Conservation (phyloP, 2,329 filamentous ascomycete genomes). For the Ophiostoma sp. region DNA sequence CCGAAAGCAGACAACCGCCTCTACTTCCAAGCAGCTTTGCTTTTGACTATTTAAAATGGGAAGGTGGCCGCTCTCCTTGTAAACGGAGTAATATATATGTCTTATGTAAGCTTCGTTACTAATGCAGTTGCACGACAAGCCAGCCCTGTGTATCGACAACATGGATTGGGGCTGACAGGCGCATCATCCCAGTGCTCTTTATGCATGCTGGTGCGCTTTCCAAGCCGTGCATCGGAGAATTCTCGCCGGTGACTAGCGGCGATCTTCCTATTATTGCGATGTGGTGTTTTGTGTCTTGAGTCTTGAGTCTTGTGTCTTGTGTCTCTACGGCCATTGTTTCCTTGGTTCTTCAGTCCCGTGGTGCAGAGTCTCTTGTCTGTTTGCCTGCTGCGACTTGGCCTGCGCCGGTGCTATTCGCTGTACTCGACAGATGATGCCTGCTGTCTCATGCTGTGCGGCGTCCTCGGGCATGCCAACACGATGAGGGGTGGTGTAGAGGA, state of each 20-base stretch:
- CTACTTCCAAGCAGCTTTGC: background rate
- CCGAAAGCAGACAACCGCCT: background rate
- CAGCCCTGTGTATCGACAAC: background rate
- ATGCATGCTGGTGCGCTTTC: background rate
- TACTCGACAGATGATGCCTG: background rate
- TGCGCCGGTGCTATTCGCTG: background rate
- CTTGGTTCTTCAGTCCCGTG: background rate
- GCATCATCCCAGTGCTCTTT: background rate
- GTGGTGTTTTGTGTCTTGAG: background rate
- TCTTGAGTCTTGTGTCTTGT: background rate
- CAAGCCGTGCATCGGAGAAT: constrained; percentile 9
- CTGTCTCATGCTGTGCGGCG: constrained; percentile 1
- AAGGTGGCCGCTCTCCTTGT: background rate
- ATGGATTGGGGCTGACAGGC: background rate
- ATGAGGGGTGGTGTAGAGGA: background rate
- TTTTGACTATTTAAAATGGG: background rate
- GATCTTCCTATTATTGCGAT: background rate
- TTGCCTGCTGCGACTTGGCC: background rate
- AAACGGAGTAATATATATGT: background rate
- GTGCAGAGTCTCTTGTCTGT: background rate
- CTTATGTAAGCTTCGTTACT: background rate
- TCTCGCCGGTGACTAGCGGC: background rate
- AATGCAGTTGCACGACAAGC: background rate
- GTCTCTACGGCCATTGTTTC: background rate
- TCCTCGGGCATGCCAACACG: background rate